Conservation (phyloP, 2,329 filamentous ascomycete genomes). For the Calonectria crousiana region DNA sequence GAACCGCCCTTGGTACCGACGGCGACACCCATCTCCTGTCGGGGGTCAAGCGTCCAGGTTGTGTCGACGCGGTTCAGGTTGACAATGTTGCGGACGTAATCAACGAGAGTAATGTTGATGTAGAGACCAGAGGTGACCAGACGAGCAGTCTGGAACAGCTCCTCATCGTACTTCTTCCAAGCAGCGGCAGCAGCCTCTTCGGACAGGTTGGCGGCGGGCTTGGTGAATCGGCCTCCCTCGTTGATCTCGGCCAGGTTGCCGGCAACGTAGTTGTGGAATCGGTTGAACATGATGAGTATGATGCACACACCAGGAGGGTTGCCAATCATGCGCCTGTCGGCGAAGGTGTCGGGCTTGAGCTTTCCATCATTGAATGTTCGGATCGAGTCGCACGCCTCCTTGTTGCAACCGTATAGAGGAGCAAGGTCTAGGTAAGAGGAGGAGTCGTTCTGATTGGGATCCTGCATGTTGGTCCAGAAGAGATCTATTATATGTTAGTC, state of each 20-base stretch:
- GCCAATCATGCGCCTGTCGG: constrained; percentile 76
- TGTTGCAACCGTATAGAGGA: constrained; percentile 78
- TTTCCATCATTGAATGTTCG: constrained; percentile 78
- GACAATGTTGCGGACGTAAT: constrained; percentile 84
- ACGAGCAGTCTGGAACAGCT: constrained; percentile 83
- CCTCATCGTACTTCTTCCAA: constrained; percentile 80
- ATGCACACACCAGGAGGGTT: constrained; percentile 80
- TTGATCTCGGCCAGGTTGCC: constrained; percentile 87
- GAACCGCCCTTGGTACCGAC: constrained; percentile 67
- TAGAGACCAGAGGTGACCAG: constrained; percentile 82
- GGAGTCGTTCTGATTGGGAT: constrained; percentile 73
- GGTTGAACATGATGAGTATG: constrained; percentile 81
- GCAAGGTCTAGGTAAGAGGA: constrained; percentile 80
- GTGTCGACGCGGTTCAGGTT: constrained; percentile 71
- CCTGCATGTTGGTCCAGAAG: constrained; percentile 75
- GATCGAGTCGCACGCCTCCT: constrained; percentile 74
- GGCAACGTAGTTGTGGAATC: constrained; percentile 90
- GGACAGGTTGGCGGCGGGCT: constrained; percentile 64
- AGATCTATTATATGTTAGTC: constrained; percentile 60
- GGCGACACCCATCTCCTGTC: constrained; percentile 73
- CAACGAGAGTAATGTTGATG: constrained; percentile 81
- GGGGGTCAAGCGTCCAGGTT: constrained; percentile 85
- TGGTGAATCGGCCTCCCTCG: constrained; percentile 81
- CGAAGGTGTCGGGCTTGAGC: constrained; percentile 79
- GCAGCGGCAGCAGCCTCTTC: constrained; percentile 63